Evolutionary conservation across 345 rosid species (phyloP), one percentile per base, ranked within the genome.

Genomic region (Aegle marmelos): DNA sequence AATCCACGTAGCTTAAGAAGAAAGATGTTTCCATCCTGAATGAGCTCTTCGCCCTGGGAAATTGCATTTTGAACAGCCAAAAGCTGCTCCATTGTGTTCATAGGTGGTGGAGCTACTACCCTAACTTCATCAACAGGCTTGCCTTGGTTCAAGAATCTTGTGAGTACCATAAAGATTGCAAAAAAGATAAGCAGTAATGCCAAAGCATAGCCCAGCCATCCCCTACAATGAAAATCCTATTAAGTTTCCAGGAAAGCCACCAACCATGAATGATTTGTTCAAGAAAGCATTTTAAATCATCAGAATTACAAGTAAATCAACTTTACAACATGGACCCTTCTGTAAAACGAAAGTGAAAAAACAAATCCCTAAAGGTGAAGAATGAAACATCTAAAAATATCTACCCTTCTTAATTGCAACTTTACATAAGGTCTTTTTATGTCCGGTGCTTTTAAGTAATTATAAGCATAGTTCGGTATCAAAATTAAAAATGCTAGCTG

Each of bases 51-150:
- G 10, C 80, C 90, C 83, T 92, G 90, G 17, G 95, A 89, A 75
- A 94, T 80, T 54, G 95, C 95, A 73, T 89, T 90, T 77, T 93
- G 99, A 79, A 96, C 92, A 1, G 98, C 98, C 82, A 96, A 83
- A 80, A 96, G 95, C 91, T 94, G 99, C 82, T 92, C 99, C 98
- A 96, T 85, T 53, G 95, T 89, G 88, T 78, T 96, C 97, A 87
- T 92, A 13, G 87, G 90, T 16, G 98, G 97, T 75, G 98, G 99
- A 50, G 97, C 93, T 39, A 77, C 53, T 28, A 96, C 93, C 80
- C 90, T 96, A 45, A 96, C 88, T 82, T 87, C 90, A 45, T 85
- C 84, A 67, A 71, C 76, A 10, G 86, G 73, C 81, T 73, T 82
- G 73, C 90, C 99, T 87, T 88, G 86, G 76, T 85, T 94, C 76